phyloP scores from a whole-genome alignment of 2,329 filamentous ascomycete species.

The Botrytis medusae region DNA sequence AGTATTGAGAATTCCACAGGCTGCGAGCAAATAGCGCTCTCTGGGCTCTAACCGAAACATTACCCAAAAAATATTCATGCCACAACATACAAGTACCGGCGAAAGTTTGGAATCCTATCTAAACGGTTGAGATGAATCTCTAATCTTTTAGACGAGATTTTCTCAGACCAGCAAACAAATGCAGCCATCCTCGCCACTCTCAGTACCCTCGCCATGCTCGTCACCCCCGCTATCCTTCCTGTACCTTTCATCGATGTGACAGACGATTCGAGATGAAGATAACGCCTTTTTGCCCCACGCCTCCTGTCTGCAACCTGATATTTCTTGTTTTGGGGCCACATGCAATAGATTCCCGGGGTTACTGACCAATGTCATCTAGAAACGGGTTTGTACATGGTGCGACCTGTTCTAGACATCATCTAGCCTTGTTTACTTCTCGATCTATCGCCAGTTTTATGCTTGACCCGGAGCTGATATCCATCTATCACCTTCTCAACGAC shows the following conservation, averaged over 20 bases:
- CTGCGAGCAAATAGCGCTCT: not conserved
- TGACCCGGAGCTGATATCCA: not conserved
- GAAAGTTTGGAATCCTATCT: not conserved
- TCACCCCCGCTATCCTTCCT: not conserved
- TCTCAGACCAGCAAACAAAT: not conserved
- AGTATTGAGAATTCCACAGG: not conserved
- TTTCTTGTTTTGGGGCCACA: not conserved
- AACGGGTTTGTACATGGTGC: not conserved
- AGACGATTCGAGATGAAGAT: not conserved
- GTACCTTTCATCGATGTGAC: not conserved
- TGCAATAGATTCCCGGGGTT: not conserved
- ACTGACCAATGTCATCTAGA: not conserved
- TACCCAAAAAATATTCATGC: not conserved
- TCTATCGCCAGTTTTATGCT: not conserved
- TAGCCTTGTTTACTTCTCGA: not conserved
- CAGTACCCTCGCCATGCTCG: not conserved
- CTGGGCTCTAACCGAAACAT: not conserved
- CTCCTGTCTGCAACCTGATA: not conserved
- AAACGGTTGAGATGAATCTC: not conserved
- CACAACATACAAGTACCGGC: not conserved
- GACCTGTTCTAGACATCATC: not conserved
- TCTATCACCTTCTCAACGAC: not conserved
- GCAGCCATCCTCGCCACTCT: not conserved
- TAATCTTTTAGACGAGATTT: not conserved
- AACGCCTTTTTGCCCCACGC: not conserved